A percentile compares a stretch with the other conserved stretches of the same genome.
phyloP scores from a whole-genome alignment of 169 alveolate species.

The Babesia gibsoni region DNA sequence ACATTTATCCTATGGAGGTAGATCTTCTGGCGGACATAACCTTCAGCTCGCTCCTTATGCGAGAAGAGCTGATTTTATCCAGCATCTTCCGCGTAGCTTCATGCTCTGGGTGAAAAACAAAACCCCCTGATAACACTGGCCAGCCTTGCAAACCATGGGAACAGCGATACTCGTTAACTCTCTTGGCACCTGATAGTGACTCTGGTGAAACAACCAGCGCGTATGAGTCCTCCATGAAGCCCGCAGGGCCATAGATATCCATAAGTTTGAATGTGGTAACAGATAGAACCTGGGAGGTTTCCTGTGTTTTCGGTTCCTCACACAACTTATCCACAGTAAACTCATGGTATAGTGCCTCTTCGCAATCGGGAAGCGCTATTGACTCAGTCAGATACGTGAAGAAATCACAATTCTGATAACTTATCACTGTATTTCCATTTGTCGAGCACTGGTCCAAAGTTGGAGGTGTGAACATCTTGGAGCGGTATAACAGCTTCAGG shows the following conservation, averaged over 20 bases:
- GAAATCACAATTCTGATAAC: constrained; percentile 31
- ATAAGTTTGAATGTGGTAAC: constrained; percentile 27
- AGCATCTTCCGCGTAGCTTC: neutral
- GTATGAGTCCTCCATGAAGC: constrained; percentile 12
- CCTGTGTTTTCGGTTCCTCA: neutral
- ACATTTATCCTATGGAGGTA: too few relatives aligned
- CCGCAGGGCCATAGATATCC: constrained; percentile 57
- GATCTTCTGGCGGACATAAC: too few relatives aligned
- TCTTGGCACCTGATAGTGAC: constrained; percentile 30
- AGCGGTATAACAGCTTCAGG: neutral
- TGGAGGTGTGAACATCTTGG: neutral
- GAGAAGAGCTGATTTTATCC: constrained; percentile 32
- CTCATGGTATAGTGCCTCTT: constrained; percentile 1
- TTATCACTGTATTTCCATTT: constrained; percentile 3
- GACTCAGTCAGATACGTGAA: constrained; percentile 4
- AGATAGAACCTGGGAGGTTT: neutral
- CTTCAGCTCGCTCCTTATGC: constrained; percentile 26
- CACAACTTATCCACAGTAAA: neutral
- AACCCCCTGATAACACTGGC: constrained; percentile 35
- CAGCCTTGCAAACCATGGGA: constrained; percentile 29
- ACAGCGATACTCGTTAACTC: constrained; percentile 24
- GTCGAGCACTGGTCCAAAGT: neutral
- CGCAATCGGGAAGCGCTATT: constrained; percentile 1
- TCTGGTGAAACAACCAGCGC: constrained; percentile 53
- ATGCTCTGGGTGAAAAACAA: constrained; percentile 25